Conservation (phyloP, 1,139 yeast species). For the Casaregolazyma suthepensis region DNA sequence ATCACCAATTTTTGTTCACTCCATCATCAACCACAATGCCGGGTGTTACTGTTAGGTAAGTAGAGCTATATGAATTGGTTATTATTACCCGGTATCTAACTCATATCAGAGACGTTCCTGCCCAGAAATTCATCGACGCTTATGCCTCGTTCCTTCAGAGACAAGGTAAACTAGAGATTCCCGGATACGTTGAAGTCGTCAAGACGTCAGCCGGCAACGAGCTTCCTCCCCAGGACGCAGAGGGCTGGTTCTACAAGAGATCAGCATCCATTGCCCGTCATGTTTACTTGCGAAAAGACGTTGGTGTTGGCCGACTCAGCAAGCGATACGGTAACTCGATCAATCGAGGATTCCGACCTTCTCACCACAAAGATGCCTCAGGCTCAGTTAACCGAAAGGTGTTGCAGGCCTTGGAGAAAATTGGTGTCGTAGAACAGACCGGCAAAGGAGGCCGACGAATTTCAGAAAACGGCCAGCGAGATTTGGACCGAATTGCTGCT, state of each 20-base stretch:
- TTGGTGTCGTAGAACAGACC: conserved; percentile 94
- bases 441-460: conserved; percentile 99
- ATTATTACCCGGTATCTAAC: conserved; percentile 9
- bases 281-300: conserved; percentile 99
- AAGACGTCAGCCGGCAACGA: conserved; percentile 99
- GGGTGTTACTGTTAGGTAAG: conserved; percentile 98
- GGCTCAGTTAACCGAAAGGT: conserved; percentile 99
- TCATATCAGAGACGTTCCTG: conserved; percentile 80
- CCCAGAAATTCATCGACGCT: conserved; percentile 99
- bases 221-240: conserved; percentile 99
- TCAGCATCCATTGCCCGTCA: conserved; percentile 99
- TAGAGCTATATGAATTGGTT: conserved; percentile 22
- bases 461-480: conserved; percentile 99
- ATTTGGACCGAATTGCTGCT: conserved; percentile 99
- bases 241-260: conserved; percentile 99
- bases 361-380: conserved; percentile 98
- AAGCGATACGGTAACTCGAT: conserved; percentile 98
- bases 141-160: conserved; percentile 99
- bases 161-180: conserved; percentile 99
- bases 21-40: conserved; percentile 48
- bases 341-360: conserved; percentile 99
- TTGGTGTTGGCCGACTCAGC: conserved; percentile 99
- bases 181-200: conserved; percentile 99
- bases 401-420: conserved; percentile 96
- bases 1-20: conserved; percentile 8